Percentiles rank a stretch among this genome's conserved stretches.
Conservation (phyloP, 495 filamentous ascomycete species). For the Podospora anserina region DNA sequence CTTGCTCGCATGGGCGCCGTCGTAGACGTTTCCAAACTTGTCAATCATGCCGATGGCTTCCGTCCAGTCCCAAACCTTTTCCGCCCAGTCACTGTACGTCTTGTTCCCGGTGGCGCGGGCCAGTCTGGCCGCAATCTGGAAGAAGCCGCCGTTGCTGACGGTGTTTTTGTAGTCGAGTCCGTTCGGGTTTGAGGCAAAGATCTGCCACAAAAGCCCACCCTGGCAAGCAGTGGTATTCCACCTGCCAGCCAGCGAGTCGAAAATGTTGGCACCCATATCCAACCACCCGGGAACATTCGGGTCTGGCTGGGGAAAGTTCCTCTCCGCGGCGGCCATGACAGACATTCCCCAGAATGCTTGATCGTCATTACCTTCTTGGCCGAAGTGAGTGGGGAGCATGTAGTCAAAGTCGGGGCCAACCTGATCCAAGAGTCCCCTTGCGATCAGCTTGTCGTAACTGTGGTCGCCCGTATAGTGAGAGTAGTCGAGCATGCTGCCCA, state of each 20-base stretch:
- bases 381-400: conserved; percentile 48
- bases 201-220: conserved; percentile 82
- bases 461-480: conserved; percentile 77
- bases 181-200: conserved; percentile 68
- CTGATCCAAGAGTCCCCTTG: conserved; percentile 61
- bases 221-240: conserved; percentile 69
- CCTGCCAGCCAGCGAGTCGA: conserved; percentile 47
- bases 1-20: conserved; percentile 48
- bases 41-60: conserved; percentile 50
- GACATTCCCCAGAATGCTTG: conserved; percentile 80
- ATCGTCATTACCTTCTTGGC: conserved; percentile 64
- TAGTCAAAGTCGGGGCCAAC: conserved; percentile 60
- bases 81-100: conserved; percentile 65
- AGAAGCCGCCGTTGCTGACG: conserved; percentile 66
- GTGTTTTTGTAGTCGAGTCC: conserved; percentile 72
- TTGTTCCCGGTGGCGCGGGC: conserved; percentile 62
- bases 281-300: conserved; percentile 58
- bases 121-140: conserved; percentile 66
- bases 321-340: conserved; percentile 69
- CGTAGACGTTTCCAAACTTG: conserved; percentile 49
- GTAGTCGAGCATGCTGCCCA: conserved; percentile 75
- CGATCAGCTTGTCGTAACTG: conserved; percentile 66
- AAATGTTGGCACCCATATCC: conserved; percentile 49
- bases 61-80: conserved; percentile 68
- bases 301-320: conserved; percentile 64